phyloP scores from a whole-genome alignment of 768 basidiomycete genomes.

The Termitomyces sp. region DNA sequence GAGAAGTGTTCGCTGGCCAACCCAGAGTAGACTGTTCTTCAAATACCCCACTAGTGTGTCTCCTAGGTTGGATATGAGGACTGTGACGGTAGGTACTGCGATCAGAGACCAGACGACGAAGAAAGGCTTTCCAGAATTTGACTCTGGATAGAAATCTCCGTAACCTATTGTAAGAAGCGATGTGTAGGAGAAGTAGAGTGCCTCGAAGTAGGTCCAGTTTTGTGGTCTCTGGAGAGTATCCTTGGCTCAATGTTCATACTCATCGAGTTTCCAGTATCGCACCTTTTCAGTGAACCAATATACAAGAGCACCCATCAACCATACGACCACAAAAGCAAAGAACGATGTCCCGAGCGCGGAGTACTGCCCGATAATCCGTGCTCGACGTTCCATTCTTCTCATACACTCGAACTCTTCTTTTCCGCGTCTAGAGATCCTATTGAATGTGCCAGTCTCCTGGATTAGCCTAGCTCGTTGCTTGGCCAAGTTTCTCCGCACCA shows the following conservation, averaged over 20 bases:
- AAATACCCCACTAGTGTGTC: conserved; percentile 39
- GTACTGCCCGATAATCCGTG: conserved; percentile 22
- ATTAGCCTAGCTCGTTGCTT: conserved; percentile 19
- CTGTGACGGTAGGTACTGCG: conserved; percentile 23
- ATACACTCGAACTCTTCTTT: conserved; percentile 18
- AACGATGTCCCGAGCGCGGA: conserved; percentile 20
- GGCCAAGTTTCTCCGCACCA: conserved; percentile 25
- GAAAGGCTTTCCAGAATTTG: conserved; percentile 20
- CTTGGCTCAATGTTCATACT: too few relatives aligned
- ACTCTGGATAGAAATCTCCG: conserved; percentile 31
- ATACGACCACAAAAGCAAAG: conserved; percentile 22
- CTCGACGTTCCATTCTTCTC: conserved; percentile 19
- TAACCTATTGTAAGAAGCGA: conserved; percentile 28
- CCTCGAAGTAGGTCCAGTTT: conserved; percentile 29
- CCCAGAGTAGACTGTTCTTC: conserved; percentile 24
- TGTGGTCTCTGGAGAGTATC: conserved; percentile 15
- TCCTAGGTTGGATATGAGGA: conserved; percentile 35
- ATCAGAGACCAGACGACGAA: conserved; percentile 37
- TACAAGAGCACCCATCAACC: conserved; percentile 30
- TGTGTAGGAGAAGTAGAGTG: conserved; percentile 28
- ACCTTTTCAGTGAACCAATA: conserved; percentile 24
- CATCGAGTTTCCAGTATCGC: not conserved
- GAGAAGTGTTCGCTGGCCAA: conserved; percentile 20
- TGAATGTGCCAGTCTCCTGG: conserved; percentile 2
- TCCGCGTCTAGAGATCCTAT: conserved; percentile 20